Base-by-base conservation (phyloP, 768 basidiomycete genomes). In the Russula dissimulans region DNA sequence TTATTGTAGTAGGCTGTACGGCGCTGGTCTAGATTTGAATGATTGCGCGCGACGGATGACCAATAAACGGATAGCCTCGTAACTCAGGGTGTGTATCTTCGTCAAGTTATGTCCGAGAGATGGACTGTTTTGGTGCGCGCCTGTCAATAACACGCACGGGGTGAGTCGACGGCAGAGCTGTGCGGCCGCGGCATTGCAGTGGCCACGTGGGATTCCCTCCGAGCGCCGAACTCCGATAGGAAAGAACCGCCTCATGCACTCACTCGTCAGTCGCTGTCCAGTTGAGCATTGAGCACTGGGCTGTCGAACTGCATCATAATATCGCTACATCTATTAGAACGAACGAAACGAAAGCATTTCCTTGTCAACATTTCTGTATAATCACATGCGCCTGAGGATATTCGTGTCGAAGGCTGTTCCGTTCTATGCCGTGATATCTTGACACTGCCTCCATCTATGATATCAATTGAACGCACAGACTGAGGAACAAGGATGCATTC, bases 1-100 rank as follows among this genome's bases (percentile, higher is more conserved):
- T 62, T 62, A 54, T 22, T 43, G 61, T 62, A 57, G 48, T 46
- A 61, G 61, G 61, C 61, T 57, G 61, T 62, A 57, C 61, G n/a
- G 60, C 55, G 60, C 54, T 52, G 50, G 31, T 5, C 22, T 9
- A 32, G 49, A 57, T 56, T 45, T 31, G 22, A 42, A 50, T 12
- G 6, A 17, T 18, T 22, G 31, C 38, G 29, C 12, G 26, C 18
- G 36, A 41, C 12, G 17, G 60, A 43, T 48, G 18, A 29, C 6
- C 34, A 36, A 36, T 36, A 42, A 61, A 52, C 29, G 50, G 44
- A 50, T 39, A 45, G 45, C 15, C 48, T 46, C 52, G 29, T 44
- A 14, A 39, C 5, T 43, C 8, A 12, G 18, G 10, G 10, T 17
- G 15, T 15, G 7, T 41, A 5, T 31, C 39, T 32, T 31, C 17